Conservation (phyloP, 768 basidiomycete species). For the Lentinula boryana region DNA sequence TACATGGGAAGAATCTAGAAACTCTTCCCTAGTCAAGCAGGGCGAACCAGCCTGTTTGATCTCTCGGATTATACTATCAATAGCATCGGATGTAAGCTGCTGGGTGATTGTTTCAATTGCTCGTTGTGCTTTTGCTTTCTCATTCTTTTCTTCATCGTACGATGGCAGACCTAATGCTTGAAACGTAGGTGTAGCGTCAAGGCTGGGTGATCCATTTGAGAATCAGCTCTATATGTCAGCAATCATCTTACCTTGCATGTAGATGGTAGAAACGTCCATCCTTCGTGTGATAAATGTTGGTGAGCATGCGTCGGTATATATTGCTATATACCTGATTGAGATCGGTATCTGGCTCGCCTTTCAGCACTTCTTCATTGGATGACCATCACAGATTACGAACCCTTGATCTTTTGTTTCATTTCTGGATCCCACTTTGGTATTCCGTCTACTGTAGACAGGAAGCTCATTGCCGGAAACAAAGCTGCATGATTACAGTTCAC, state of each 20-base stretch:
- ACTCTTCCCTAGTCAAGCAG: constrained; percentile 3
- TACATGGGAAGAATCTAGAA: constrained; percentile 1
- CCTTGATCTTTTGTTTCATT: constrained; percentile 1
- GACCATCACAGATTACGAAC: background rate
- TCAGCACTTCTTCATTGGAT: background rate
- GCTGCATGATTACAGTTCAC: constrained; percentile 2
- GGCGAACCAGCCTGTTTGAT: background rate
- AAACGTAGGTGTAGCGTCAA: background rate
- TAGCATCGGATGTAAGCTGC: background rate
- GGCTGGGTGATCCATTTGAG: background rate
- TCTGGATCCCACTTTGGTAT: constrained; percentile 1
- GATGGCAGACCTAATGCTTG: background rate
- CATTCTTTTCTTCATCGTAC: background rate
- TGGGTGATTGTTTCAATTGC: background rate
- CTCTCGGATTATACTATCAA: background rate
- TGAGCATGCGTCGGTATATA: constrained; percentile 3
- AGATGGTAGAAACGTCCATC: constrained; percentile 1
- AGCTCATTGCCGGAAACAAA: constrained; percentile 2
- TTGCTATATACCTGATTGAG: constrained; percentile 6
- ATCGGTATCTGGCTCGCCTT: background rate
- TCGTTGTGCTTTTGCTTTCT: background rate
- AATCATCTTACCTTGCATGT: background rate
- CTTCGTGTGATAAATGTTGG: constrained; percentile 4
- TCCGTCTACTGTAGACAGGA: constrained; percentile 1
- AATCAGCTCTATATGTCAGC: background rate